phyloP scores from a whole-genome alignment of 805 yeast species.

The Yarrowia osloensis region DNA sequence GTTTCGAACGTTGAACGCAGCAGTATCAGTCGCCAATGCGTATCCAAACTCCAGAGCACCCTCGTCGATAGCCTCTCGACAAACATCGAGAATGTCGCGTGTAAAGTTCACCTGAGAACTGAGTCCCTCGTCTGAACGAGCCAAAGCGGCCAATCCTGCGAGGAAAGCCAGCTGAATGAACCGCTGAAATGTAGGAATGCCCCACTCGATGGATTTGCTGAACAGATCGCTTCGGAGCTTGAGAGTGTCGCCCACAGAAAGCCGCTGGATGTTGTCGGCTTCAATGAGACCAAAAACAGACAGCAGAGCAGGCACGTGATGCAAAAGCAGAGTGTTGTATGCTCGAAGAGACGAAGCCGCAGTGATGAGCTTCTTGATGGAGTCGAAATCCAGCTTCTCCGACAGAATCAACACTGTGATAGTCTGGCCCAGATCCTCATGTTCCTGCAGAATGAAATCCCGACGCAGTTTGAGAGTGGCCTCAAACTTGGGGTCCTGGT shows the following conservation, averaged over 20 bases:
- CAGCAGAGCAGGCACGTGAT: conserved; percentile 44
- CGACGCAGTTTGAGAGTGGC: conserved; percentile 60
- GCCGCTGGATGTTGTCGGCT: conserved; percentile 9
- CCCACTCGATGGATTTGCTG: conserved; percentile 36
- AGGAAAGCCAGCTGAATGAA: conserved; percentile 37
- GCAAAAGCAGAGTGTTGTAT: conserved; percentile 65
- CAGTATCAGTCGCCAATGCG: conserved; percentile 42
- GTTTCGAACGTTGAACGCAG: conserved; percentile 26
- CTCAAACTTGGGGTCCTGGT: conserved; percentile 47
- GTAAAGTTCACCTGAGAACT: conserved; percentile 34
- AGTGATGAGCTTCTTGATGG: conserved; percentile 42
- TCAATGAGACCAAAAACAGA: conserved; percentile 22
- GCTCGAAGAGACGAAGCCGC: conserved; percentile 54
- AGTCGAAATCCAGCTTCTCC: conserved; percentile 38
- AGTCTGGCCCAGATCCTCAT: conserved; percentile 70
- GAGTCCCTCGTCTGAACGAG: conserved; percentile 31
- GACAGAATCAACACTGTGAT: conserved; percentile 52
- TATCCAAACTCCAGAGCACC: conserved; percentile 47
- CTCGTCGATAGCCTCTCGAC: conserved; percentile 40
- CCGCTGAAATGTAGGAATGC: conserved; percentile 38
- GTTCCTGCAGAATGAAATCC: conserved; percentile 62
- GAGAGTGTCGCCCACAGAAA: conserved; percentile 9
- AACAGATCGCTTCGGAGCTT: conserved; percentile 23
- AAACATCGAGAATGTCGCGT: conserved; percentile 37
- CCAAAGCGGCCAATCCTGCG: conserved; percentile 34